phyloP scores from a whole-genome alignment of 345 rosid species.

The Syzygium grande region DNA sequence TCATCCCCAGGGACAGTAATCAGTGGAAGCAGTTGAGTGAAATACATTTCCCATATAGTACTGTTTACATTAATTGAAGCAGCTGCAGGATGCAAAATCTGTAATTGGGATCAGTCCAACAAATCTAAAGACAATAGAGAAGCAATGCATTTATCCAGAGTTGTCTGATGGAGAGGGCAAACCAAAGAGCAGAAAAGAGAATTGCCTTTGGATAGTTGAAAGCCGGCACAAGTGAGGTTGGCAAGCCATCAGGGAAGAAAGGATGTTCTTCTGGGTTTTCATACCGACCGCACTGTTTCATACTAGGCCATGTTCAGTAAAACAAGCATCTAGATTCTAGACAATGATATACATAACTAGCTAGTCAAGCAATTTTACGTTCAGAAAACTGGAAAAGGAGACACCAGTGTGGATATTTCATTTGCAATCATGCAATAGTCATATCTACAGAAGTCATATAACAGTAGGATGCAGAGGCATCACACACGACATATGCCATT shows the following conservation, averaged over 20 bases:
- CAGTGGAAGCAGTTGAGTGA: constrained; percentile 58
- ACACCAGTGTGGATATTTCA: background rate
- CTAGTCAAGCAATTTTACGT: background rate
- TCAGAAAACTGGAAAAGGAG: background rate
- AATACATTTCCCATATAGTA: constrained; percentile 61
- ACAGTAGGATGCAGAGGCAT: background rate
- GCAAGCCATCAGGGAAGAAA: constrained; percentile 61
- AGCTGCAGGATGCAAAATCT: constrained; percentile 63
- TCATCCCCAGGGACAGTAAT: constrained; percentile 66
- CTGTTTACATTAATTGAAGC: constrained; percentile 52
- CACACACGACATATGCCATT: background rate
- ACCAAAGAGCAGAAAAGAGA: background rate
- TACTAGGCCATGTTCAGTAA: background rate
- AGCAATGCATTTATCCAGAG: background rate
- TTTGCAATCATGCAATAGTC: background rate
- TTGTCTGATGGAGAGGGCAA: background rate
- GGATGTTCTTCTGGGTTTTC: constrained; percentile 77
- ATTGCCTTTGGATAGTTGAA: constrained; percentile 40
- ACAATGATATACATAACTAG: background rate
- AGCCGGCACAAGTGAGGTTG: constrained; percentile 27
- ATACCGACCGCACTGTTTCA: constrained; percentile 65
- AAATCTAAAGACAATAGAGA: background rate
- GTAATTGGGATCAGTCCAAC: background rate
- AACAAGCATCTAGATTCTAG: background rate
- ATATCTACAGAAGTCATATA: background rate